Conservation (phyloP, 2,329 filamentous ascomycete genomes). For the Diatrype stigma region DNA sequence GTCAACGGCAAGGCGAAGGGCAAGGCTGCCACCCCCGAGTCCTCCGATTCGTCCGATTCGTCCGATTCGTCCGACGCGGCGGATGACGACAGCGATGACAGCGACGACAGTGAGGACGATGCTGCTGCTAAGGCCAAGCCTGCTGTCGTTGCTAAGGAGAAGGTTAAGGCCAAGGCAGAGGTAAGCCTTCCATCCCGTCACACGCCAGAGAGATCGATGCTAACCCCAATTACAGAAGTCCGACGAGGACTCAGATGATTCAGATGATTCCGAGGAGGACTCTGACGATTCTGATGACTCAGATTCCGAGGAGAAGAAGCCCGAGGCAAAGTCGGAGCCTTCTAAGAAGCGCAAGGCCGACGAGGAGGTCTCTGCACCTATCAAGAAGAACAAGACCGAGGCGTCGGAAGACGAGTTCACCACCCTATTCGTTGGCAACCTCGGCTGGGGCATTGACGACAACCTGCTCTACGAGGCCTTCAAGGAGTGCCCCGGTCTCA, state of each 20-base stretch:
- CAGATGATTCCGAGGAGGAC: constrained; percentile 25
- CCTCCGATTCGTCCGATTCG: constrained; percentile 23
- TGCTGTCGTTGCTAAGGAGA: constrained; percentile 17
- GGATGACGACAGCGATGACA: constrained; percentile 20
- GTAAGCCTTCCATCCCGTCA: constrained; percentile 9
- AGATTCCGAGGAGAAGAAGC: constrained; percentile 35
- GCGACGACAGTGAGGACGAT: constrained; percentile 21
- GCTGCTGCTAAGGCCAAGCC: constrained; percentile 21
- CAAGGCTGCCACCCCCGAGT: constrained; percentile 30
- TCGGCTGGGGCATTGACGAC: constrained; percentile 89
- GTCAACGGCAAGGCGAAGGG: constrained; percentile 29
- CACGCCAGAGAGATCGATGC: background rate
- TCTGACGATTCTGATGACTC: constrained; percentile 23
- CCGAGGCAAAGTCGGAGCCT: constrained; percentile 37
- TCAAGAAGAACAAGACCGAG: constrained; percentile 68
- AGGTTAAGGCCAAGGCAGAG: constrained; percentile 25
- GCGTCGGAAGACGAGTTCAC: constrained; percentile 42
- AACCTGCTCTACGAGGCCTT: constrained; percentile 77
- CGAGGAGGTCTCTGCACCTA: constrained; percentile 39
- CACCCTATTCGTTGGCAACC: constrained; percentile 85
- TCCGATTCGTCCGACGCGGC: constrained; percentile 32
- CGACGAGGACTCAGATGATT: constrained; percentile 27
- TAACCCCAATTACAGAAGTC: background rate
- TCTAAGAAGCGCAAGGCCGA: constrained; percentile 67
- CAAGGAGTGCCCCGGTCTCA: constrained; percentile 69